Conservation (phyloP, 2,329 filamentous ascomycete species). For the Macroventuria anomochaeta region DNA sequence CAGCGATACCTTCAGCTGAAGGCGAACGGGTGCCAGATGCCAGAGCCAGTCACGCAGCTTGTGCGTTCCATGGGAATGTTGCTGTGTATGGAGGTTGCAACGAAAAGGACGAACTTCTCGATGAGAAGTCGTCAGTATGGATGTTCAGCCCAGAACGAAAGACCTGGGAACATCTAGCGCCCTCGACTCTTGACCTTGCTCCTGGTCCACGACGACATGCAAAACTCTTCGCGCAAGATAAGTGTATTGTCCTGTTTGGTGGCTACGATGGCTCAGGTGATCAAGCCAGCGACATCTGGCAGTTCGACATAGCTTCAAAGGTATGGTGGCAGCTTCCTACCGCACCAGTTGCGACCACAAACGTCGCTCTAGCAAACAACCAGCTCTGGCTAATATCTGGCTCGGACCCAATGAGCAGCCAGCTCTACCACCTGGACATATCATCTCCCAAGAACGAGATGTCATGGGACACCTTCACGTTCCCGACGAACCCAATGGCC, state of each 20-base stretch:
- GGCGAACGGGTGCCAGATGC: slow-evolving; percentile 42
- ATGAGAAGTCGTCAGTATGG: slow-evolving; percentile 51
- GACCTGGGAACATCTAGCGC: slow-evolving; percentile 33
- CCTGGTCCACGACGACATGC: slow-evolving; percentile 32
- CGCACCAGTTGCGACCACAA: slow-evolving; percentile 40
- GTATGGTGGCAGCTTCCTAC: slow-evolving; percentile 36
- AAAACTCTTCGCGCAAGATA: slow-evolving; percentile 31
- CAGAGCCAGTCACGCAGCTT: slow-evolving; percentile 50
- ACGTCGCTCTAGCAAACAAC: slow-evolving; percentile 46
- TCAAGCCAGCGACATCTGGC: slow-evolving; percentile 38
- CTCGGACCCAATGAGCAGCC: slow-evolving; percentile 38
- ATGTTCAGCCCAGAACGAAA: slow-evolving; percentile 45
- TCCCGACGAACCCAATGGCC: slow-evolving; percentile 53
- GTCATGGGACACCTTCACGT: slow-evolving; percentile 50
- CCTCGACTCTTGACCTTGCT: slow-evolving; percentile 21
- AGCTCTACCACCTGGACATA: slow-evolving; percentile 37
- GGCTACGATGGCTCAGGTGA: slow-evolving; percentile 33
- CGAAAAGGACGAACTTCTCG: slow-evolving; percentile 39
- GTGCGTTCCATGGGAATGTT: slow-evolving; percentile 49
- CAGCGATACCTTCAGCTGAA: slow-evolving; percentile 46
- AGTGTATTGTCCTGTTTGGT: slow-evolving; percentile 35
- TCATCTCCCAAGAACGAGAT: slow-evolving; percentile 26
- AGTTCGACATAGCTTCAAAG: slow-evolving; percentile 27
- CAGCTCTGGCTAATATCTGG: slow-evolving; percentile 51
- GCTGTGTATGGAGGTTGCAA: slow-evolving; percentile 51